Evolutionary conservation across 352 stramenopile species (phyloP), one percentile per base, ranked within the genome.

Genomic region (Saprolegnia parasitica): DNA sequence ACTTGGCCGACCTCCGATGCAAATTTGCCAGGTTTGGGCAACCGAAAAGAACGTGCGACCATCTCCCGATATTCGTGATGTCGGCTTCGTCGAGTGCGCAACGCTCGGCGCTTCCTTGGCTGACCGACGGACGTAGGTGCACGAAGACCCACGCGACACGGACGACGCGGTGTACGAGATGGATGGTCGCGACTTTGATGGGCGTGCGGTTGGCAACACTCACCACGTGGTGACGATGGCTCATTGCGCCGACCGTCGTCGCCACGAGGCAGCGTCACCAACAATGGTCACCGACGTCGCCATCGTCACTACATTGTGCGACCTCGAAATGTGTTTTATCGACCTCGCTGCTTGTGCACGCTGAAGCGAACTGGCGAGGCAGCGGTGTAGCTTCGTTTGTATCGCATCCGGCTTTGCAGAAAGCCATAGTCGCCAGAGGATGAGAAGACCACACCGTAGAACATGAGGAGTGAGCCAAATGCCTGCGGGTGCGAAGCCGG

Each of bases 101-200:
- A 26, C 23, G 23, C 23, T 55, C 18, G 37, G 21, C 46, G 35
- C 20, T 1, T 55, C 9, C 20, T 64, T 1, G 18, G 56, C 5
- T 13, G 6, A 42, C 3, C 8, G 23, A 11, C 49, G 0, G 0
- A 65, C 6, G 21, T 42, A 92, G 84, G 76, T 86, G 29, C 91
- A 84, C 65, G 85, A 91, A 71, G 85, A 93, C 56, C 67, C 88
- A 4, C 83, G 85, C 11, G 85, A 93, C 49, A 83, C 85, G 0
- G 77, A 88, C 29, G 85, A 93, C 56, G 85, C 85, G 6, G 85
- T 93, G 10, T 86, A 86, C 55, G 83, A 91, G 65, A 75, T 93
- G 56, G 87, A 91, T 57, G 85, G 86, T 6, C 49, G 35, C 23
- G 56, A 87, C 6, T 80, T 83, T 23, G 24, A 65, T 52, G 81